Percentiles rank a stretch among this genome's conserved stretches.
phyloP scores from a whole-genome alignment of 257 asterid species.

The Lycium ferocissimum region DNA sequence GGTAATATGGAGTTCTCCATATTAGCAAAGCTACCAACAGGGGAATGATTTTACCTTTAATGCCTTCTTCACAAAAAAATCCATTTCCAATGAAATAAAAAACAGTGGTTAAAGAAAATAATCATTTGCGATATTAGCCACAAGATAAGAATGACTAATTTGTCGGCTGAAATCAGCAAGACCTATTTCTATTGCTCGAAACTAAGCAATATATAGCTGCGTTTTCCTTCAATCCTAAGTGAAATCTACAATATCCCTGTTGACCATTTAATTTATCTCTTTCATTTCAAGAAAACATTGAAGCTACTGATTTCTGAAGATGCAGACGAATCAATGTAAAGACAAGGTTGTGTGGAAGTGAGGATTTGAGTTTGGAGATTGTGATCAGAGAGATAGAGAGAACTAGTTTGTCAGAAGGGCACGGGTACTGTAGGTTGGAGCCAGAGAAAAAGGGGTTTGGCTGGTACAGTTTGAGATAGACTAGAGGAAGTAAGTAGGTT shows the following conservation, averaged over 20 bases:
- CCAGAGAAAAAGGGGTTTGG: background rate
- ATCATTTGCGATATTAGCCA: background rate
- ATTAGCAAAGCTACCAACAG: background rate
- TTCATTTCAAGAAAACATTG: background rate
- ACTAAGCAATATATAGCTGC: background rate
- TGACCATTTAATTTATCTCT: constrained; percentile 16
- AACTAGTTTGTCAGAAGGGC: background rate
- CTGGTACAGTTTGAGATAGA: background rate
- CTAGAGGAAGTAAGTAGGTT: background rate
- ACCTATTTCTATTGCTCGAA: background rate
- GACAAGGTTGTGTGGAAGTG: background rate
- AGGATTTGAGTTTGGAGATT: background rate
- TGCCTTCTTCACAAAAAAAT: background rate
- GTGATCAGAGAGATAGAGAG: background rate
- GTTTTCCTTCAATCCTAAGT: background rate
- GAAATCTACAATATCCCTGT: background rate
- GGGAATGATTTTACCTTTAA: background rate
- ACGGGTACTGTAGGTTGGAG: background rate
- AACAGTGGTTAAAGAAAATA: background rate
- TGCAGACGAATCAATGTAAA: constrained; percentile 17
- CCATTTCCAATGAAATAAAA: background rate
- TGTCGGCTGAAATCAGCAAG: constrained; percentile 5
- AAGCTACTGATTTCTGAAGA: background rate
- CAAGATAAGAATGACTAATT: background rate
- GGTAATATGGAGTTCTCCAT: background rate